These are phyloP conservation scores for Vachellia pachyceras DNA, from an alignment of 306 rosid genomes.

Conservation along the genomic window DNA sequence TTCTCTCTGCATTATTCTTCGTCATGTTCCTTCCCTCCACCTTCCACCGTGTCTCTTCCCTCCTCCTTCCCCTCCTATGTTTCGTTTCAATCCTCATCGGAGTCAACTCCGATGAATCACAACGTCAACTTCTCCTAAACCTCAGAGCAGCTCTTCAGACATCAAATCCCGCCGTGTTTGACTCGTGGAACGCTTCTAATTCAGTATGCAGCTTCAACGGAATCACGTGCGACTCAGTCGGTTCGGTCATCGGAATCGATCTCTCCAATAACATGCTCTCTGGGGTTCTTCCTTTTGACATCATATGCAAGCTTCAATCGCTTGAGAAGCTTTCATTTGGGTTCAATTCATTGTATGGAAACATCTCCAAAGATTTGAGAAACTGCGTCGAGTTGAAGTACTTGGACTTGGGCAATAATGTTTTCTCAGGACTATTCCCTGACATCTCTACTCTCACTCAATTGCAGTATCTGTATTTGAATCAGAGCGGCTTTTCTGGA, in stretches of 20 bases:
- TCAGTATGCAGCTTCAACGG: conserved; percentile 61
- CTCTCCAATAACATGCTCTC: conserved; percentile 54
- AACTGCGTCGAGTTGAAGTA: conserved; percentile 62
- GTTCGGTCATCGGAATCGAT: conserved; percentile 57
- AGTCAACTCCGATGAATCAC: conserved; percentile 50
- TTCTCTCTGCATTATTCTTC: conserved; percentile 13
- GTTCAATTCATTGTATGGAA: conserved; percentile 57
- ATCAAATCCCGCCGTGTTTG: conserved; percentile 37
- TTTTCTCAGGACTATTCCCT: conserved; percentile 66
- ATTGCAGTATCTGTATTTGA: conserved; percentile 58
- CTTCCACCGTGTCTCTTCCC: conserved; percentile 3
- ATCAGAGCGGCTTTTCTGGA: conserved; percentile 70
- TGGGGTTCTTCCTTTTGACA: conserved; percentile 65
- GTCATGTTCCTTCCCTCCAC: conserved; percentile 50
- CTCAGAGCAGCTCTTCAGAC: conserved; percentile 55
- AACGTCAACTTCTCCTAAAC: conserved; percentile 49
- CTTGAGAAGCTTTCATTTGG: conserved; percentile 68
- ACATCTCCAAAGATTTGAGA: conserved; percentile 49
- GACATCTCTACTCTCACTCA: conserved; percentile 55
- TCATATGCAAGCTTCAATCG: conserved; percentile 64
- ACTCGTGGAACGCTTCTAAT: conserved; percentile 53
- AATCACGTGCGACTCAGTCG: conserved; percentile 51
- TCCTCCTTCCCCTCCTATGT: conserved; percentile 36
- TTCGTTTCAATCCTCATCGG: conserved; percentile 42
- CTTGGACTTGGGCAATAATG: conserved; percentile 76